Percentiles rank a stretch among this genome's conserved stretches.
These are phyloP conservation scores for Paecilomyces sp. DNA, from an alignment of 2,329 filamentous ascomycete genomes.

Conservation along the genomic window DNA sequence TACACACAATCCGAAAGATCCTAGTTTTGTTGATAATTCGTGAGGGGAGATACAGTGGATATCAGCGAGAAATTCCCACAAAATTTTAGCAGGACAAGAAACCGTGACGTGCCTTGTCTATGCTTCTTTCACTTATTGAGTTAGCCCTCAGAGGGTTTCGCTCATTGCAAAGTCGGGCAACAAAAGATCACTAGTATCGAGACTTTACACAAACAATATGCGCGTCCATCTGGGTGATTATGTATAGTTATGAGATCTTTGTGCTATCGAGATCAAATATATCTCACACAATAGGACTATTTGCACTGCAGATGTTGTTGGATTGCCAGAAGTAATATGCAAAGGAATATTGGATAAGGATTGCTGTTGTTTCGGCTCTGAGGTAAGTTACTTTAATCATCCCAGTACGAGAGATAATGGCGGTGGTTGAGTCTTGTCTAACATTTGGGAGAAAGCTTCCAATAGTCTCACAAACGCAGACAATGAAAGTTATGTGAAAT, in stretches of 20 bases:
- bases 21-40: background rate
- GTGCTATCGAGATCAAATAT: no score
- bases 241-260: no score
- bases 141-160: background rate
- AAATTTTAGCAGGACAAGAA: background rate
- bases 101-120: background rate
- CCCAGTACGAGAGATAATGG: background rate
- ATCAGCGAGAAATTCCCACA: no score
- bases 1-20: background rate
- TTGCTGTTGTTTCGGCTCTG: background rate
- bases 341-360: background rate
- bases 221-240: background rate
- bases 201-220: background rate
- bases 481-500: background rate
- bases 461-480: background rate
- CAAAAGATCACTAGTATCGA: background rate
- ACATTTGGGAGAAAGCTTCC: background rate
- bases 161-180: no score
- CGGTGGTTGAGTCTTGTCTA: background rate
- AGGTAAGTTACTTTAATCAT: background rate
- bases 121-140: background rate
- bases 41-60: no score
- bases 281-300: no score
- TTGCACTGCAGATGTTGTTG: no score
- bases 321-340: no score